These are phyloP conservation scores for Tillandsia fasciculata DNA, from an alignment of 176 grass and related monocot species.

Conservation along the genomic window DNA sequence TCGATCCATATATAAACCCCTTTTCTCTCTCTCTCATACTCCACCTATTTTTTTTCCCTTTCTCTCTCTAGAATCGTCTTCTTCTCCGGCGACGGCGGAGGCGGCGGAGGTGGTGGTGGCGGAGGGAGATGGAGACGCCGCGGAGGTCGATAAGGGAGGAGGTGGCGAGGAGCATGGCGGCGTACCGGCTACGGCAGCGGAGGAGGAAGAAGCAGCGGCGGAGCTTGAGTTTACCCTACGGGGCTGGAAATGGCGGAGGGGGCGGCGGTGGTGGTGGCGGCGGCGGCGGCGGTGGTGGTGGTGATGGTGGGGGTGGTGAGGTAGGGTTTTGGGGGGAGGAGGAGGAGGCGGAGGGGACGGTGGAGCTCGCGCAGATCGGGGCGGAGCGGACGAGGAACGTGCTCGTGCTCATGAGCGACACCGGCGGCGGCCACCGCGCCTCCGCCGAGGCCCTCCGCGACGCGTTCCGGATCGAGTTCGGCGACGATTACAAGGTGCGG, in stretches of 20 bases:
- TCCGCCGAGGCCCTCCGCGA: conserved; percentile 94
- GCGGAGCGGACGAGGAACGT: conserved; percentile 89
- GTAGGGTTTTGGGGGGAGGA: conserved; percentile 77
- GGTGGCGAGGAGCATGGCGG: conserved; percentile 62
- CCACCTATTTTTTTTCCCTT: too few species aligned
- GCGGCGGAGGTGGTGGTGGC: conserved; percentile 35
- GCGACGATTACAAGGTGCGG: conserved; percentile 68
- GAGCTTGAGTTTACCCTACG: conserved; percentile 31
- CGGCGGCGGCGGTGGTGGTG: conserved; percentile 44
- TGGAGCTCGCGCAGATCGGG: conserved; percentile 85
- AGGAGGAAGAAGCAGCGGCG: conserved; percentile 32
- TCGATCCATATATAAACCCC: too few species aligned
- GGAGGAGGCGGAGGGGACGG: conserved; percentile 53
- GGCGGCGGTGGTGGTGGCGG: background rate
- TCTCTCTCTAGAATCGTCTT: conserved; percentile 2
- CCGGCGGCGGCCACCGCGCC: conserved; percentile 75
- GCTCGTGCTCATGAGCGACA: conserved; percentile 96
- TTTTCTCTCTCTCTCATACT: too few species aligned
- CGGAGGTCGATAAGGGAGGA: conserved; percentile 69
- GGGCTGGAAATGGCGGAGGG: too few species aligned
- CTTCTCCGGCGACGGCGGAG: background rate
- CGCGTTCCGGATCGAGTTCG: conserved; percentile 89
- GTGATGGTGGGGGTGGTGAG: conserved; percentile 62
- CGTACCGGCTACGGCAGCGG: conserved; percentile 67
- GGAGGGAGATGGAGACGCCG: conserved; percentile 28